Base-by-base conservation (phyloP, 2,329 filamentous ascomycete genomes). In the Neonectria sp. region DNA sequence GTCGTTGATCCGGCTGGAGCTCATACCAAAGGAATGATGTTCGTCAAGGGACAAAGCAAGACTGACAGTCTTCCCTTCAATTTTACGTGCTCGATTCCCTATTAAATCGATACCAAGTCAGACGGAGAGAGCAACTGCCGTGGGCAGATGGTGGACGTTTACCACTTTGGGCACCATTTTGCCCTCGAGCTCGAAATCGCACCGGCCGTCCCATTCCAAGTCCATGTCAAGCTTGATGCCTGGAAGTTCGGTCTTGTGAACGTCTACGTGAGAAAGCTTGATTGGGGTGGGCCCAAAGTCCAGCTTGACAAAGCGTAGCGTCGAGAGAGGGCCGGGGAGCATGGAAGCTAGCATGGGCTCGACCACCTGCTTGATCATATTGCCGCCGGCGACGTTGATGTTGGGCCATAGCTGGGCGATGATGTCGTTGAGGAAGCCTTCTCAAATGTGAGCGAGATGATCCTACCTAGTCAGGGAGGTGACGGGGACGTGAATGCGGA, bases 151-250 rank as follows among this genome's bases (percentile, higher is more conserved):
- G 5, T 53, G 35, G 15, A 56, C 0, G 13, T 55, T 71, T 55
- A 75, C 73, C 52, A 75, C 64, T 43, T 74, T 75, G 65, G 73
- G 73, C 46, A 73, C 73, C 71, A 75, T 74, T 1, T 55, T 65
- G 17, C 63, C 73, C n/a, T 75, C 71, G 24, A 75, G 73, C 57
- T 75, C 73, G 3, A 75, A 72, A 51, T 75, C 73, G 5, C 73
- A 75, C 27, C 56, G 1, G 6, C 73, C 73, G 37, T 74, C 63
- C 73, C 73, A 75, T 9, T 68, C 49, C 33, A 75, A n/a, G 55
- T 75, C 67, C 72, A 75, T 72, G 46, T 75, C 73, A 48, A 75
- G 72, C 43, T 75, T 75, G 63, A 75, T 75, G 13, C 73, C 73
- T 55, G 73, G 55, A 3, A 33, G 24, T 7, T 70, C 69, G 3